phyloP scores from a whole-genome alignment of 129 eudicot species.

The Helianthus tuberosus region DNA sequence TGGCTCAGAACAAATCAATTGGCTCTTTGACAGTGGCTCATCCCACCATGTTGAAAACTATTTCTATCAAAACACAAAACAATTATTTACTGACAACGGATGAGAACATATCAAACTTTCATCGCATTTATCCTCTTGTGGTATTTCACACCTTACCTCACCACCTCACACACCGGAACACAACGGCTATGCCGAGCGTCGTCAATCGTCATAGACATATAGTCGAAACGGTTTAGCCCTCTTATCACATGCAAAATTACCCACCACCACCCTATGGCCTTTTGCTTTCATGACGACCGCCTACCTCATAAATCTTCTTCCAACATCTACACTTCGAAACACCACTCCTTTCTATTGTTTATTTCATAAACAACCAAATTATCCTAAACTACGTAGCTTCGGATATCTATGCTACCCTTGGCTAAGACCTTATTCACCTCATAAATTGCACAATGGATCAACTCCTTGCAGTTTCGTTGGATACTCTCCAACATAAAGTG shows the following conservation, averaged over 20 bases:
- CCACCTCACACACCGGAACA: neutral
- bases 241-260: neutral
- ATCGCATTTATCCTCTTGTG: neutral
- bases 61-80: neutral
- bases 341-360: neutral
- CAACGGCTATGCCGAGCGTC: neutral
- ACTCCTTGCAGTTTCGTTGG: no score
- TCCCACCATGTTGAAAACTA: no score
- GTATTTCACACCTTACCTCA: neutral
- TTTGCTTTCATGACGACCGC: neutral
- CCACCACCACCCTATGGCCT: neutral
- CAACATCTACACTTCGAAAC: neutral
- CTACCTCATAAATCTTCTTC: neutral
- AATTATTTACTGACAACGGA: neutral
- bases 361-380: neutral
- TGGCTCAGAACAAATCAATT: no score
- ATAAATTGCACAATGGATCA: neutral
- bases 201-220: neutral
- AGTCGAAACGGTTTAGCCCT: neutral
- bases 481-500: neutral
- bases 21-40: no score
- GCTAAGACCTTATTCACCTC: neutral
- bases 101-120: neutral
- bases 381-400: neutral
- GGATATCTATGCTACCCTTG: neutral